phyloP scores from a whole-genome alignment of 306 rosid species.

The Dryas octopetala region DNA sequence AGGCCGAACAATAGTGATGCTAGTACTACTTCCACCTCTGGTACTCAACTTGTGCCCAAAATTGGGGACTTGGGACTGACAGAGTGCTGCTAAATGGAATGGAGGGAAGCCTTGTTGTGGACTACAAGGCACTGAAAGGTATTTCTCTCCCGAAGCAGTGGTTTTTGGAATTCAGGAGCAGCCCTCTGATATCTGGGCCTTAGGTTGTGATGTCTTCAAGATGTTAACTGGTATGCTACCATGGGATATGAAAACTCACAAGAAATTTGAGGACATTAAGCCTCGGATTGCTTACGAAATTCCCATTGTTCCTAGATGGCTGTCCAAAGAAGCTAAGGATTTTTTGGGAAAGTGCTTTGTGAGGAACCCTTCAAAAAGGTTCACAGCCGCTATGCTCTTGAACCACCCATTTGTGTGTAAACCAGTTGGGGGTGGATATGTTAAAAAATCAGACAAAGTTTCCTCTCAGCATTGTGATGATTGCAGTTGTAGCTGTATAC shows the following conservation, averaged over 20 bases:
- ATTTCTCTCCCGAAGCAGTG: neutral
- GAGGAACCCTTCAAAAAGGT: neutral
- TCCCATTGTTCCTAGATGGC: neutral
- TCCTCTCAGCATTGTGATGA: no score
- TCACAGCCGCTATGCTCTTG: constrained; percentile 2
- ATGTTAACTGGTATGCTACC: constrained; percentile 3
- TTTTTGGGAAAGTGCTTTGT: constrained; percentile 4
- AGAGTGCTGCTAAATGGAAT: neutral
- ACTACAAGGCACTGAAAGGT: neutral
- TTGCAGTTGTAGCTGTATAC: no score
- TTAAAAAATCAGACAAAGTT: no score
- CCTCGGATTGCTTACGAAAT: neutral
- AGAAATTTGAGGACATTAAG: neutral
- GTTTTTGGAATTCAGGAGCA: neutral
- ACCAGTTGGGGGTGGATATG: no score
- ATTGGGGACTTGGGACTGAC: constrained; percentile 2
- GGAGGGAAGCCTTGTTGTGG: neutral
- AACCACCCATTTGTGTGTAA: neutral
- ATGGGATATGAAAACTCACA: neutral
- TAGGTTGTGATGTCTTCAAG: constrained; percentile 1
- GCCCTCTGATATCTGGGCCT: constrained; percentile 10
- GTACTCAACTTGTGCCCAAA: neutral
- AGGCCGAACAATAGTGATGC: no score
- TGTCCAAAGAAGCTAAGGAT: neutral
- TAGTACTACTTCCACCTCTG: no score